phyloP scores from a whole-genome alignment of 2,329 filamentous ascomycete species.

The Sclerotinia borealis region DNA sequence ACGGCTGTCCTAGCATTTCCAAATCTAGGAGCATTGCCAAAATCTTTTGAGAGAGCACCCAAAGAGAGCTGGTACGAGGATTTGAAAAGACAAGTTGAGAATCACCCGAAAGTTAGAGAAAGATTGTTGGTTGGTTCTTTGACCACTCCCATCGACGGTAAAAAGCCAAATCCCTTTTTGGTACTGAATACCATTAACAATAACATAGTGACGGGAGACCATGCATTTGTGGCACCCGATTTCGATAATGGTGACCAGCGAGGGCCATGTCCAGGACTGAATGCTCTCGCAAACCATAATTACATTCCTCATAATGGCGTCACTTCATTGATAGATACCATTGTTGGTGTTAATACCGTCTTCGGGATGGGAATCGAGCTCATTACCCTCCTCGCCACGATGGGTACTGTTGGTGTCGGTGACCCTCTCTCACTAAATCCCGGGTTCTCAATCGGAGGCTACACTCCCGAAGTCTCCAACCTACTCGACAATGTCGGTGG shows the following conservation, averaged over 20 bases:
- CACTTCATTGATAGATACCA: slow-evolving; percentile 24
- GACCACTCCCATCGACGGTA: neutral
- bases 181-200: too few relatives aligned
- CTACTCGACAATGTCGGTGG: slow-evolving; percentile 22
- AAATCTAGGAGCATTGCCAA: neutral
- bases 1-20: neutral
- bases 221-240: neutral
- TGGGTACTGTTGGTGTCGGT: neutral
- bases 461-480: neutral
- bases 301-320: neutral
- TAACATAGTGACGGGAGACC: neutral
- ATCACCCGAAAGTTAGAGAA: neutral
- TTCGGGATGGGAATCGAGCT: slow-evolving; percentile 1
- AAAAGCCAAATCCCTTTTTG: too few relatives aligned
- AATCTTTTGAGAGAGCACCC: neutral
- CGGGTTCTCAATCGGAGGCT: neutral
- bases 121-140: neutral
- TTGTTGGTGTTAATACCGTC: slow-evolving; percentile 23
- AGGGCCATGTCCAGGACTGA: neutral
- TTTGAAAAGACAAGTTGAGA: neutral
- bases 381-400: neutral
- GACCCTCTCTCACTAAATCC: neutral
- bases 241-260: neutral
- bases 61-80: neutral
- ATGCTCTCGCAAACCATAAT: neutral